Evolutionary conservation across 495 filamentous ascomycete species (phyloP).

Genomic region (Cercophora scortea): DNA sequence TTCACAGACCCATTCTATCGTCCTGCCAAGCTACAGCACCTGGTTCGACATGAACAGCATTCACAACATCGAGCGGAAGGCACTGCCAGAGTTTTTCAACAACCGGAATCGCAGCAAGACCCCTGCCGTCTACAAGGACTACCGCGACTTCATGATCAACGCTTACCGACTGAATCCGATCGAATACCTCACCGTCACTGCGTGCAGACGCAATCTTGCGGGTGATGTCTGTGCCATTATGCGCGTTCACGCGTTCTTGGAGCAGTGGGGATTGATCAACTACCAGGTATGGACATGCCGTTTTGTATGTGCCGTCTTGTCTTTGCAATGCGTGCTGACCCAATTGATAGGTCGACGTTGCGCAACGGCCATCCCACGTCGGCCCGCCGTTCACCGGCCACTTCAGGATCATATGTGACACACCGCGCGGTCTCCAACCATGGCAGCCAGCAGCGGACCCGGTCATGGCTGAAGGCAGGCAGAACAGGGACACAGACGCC

Average conservation of each 20-base stretch:
- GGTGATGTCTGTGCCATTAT: conserved; percentile 98
- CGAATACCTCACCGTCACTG: conserved; percentile 95
- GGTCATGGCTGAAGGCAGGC: conserved; percentile 53
- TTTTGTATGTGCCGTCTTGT: too few relatives aligned
- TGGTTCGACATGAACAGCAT: conserved; percentile 98
- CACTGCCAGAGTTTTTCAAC: conserved; percentile 96
- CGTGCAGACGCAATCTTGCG: conserved; percentile 91
- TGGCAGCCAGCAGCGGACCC: conserved; percentile 84
- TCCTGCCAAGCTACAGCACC: conserved; percentile 89
- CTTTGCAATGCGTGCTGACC: conserved; percentile 14
- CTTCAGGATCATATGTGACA: conserved; percentile 90
- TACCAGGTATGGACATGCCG: conserved; percentile 67
- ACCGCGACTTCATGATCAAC: conserved; percentile 99
- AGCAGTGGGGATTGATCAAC: conserved; percentile 98
- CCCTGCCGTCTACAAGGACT: conserved; percentile 94
- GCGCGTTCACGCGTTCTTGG: conserved; percentile 96
- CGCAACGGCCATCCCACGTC: conserved; percentile 88
- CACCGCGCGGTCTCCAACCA: conserved; percentile 86
- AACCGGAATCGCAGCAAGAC: conserved; percentile 97
- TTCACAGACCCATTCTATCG: conserved; percentile 85
- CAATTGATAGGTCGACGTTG: conserved; percentile 72
- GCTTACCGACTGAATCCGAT: conserved; percentile 92
- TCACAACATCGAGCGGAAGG: conserved; percentile 81
- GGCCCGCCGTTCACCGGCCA: conserved; percentile 96
- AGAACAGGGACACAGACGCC: conserved; percentile 69